Evolutionary conservation across 495 filamentous ascomycete species (phyloP), one percentile per base, ranked within the genome.

Genomic region (Tuber melanosporum): DNA sequence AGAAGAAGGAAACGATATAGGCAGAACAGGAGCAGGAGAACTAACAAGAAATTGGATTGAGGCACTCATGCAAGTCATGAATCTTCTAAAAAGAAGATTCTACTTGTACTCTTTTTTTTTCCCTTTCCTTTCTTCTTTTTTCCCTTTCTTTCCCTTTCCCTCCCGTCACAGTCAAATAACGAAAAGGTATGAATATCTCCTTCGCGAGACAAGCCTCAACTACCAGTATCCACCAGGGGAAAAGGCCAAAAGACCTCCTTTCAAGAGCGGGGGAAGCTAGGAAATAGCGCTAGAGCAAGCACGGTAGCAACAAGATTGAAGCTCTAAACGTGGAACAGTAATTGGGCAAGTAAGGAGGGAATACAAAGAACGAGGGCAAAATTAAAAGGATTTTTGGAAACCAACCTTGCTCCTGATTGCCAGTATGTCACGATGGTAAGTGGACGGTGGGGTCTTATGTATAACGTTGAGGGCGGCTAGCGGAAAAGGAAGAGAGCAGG

Each of bases 31-130:
- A 72, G 81, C 73, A 75, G 82, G 82, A 80, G 70, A 45, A 83
- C 82, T 83, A 81, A 83, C 82, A 75, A 83, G 82, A 76, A 83
- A 83, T 80, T 83, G 81, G 74, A 83, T 81, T 70, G 83, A 82
- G 78, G 82, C 81, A 79, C 82, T 83, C 82, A 83, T 83, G 78
- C 77, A 83, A 52, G 82, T 82, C 79, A 83, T 83, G 70, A 76
- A 82, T 74, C 78, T 75, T 66, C 26, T 17, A 32, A 19, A 47
- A 19, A 19, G 57, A 66, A 66, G 57, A 66, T 66, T 36, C 57
- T 32, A 17, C 15, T 66, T 66, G 57, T 36, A 8, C 14, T 7
- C 71, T 62, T 73, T 52, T 66, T 66, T 76, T 62, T 73, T 47
- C 47, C 77, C 32, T 39, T 57, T 75, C 14, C 26, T 22, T 32